phyloP scores from a whole-genome alignment of 2,329 filamentous ascomycete genomes.

The Monosporascus sp. region DNA sequence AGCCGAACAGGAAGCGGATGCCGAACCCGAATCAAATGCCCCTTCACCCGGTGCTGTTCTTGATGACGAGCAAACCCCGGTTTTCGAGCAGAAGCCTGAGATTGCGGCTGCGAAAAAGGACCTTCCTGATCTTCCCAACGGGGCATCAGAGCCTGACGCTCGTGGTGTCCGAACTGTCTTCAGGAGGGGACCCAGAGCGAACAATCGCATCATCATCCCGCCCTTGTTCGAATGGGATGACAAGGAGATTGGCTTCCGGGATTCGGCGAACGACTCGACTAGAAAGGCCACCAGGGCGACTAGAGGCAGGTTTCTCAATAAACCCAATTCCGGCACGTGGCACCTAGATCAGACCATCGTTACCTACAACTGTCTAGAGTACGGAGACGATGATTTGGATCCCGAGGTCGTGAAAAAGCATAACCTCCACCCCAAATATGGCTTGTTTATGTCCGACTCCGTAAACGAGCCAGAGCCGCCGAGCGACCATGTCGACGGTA shows the following conservation, averaged over 20 bases:
- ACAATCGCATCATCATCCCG: constrained; percentile 51
- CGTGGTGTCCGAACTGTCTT: constrained; percentile 45
- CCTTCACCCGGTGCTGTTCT: constrained; percentile 19
- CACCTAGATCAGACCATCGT: constrained; percentile 50
- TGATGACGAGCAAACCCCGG: constrained; percentile 15
- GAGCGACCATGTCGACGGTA: constrained; percentile 36
- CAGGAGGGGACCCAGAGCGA: constrained; percentile 34
- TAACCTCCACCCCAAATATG: constrained; percentile 47
- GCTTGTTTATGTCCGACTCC: constrained; percentile 45
- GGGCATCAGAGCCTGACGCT: constrained; percentile 43
- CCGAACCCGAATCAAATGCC: constrained; percentile 28
- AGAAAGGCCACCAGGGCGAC: constrained; percentile 48
- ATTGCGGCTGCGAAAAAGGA: constrained; percentile 17
- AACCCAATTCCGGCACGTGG: constrained; percentile 47
- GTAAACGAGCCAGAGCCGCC: constrained; percentile 39
- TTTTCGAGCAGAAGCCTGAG: constrained; percentile 17
- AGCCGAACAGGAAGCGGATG: constrained; percentile 27
- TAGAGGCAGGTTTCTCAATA: constrained; percentile 48
- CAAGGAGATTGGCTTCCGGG: constrained; percentile 54
- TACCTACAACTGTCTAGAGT: constrained; percentile 46
- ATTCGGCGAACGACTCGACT: constrained; percentile 51
- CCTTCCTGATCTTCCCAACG: constrained; percentile 32
- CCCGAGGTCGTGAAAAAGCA: constrained; percentile 43
- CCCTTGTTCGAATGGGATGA: constrained; percentile 42
- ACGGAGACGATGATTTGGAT: constrained; percentile 46